A percentile compares a stretch with the other conserved stretches of the same genome.
Conservation (phyloP, 768 basidiomycete species). For the Rubroboletus satanas region DNA sequence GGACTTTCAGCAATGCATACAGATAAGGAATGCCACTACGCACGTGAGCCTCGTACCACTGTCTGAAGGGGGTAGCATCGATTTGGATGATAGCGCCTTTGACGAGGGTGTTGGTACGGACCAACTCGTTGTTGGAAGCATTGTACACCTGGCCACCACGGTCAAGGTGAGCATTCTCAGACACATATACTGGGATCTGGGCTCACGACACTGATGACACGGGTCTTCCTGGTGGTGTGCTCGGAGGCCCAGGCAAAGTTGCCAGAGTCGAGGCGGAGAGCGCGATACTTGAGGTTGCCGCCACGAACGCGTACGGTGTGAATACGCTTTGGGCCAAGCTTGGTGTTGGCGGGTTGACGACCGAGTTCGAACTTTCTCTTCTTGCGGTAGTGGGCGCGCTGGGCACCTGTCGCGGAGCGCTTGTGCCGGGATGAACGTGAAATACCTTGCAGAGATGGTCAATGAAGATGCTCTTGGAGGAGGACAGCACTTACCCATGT, state of each 20-base stretch:
- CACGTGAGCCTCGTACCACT: slow-evolving; percentile 99
- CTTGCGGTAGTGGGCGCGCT: slow-evolving; percentile 96
- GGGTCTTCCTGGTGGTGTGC: slow-evolving; percentile 90
- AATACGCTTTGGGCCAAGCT: slow-evolving; percentile 91
- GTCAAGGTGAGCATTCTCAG: slow-evolving; percentile 3
- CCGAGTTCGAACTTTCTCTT: slow-evolving; percentile 99
- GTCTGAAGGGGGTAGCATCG: slow-evolving; percentile 98
- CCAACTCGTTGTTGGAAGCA: slow-evolving; percentile 99
- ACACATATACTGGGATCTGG: background rate
- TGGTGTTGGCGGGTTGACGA: slow-evolving; percentile 96
- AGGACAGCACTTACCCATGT: slow-evolving; percentile 65
- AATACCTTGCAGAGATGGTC: slow-evolving; percentile 65
- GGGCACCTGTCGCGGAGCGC: slow-evolving; percentile 88
- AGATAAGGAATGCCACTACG: slow-evolving; percentile 32
- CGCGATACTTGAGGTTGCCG: slow-evolving; percentile 93
- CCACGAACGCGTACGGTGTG: slow-evolving; percentile 95
- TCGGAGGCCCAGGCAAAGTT: slow-evolving; percentile 99
- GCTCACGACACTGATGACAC: slow-evolving; percentile 93
- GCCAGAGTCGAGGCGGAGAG: slow-evolving; percentile 92
- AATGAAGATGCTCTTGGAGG: background rate
- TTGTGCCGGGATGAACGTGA: slow-evolving; percentile 97
- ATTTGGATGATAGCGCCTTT: slow-evolving; percentile 95
- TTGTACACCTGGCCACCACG: slow-evolving; percentile 77
- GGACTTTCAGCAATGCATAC: slow-evolving; percentile 1
- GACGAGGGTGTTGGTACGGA: slow-evolving; percentile 98